Conservation (phyloP, 192 early-diverging fungal genomes). For the Hyaloraphidium curvatum region DNA sequence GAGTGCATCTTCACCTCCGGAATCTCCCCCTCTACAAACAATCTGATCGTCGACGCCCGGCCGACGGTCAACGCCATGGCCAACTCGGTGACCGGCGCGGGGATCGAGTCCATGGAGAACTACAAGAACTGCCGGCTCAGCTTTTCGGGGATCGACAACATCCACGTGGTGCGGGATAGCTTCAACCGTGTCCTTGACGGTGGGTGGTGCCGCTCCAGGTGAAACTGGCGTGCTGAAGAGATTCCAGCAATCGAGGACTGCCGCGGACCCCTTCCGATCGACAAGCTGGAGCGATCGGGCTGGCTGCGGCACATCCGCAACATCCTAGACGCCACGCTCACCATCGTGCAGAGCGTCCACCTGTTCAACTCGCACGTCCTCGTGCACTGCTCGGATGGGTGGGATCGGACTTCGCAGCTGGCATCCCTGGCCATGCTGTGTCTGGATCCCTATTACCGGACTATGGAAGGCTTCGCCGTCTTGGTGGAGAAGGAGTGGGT, state of each 20-base stretch:
- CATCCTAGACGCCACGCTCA: constrained; percentile 56
- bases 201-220: too few species aligned
- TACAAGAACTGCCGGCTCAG: constrained; percentile 72
- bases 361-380: constrained; percentile 59
- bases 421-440: constrained; percentile 74
- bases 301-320: constrained; percentile 78
- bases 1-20: constrained; percentile 68
- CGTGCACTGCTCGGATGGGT: constrained; percentile 97
- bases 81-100: constrained; percentile 80
- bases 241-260: constrained; percentile 8
- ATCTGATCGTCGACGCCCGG: constrained; percentile 90
- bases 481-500: constrained; percentile 97
- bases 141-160: constrained; percentile 91
- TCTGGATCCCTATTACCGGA: constrained; percentile 90
- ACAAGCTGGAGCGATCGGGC: constrained; percentile 41
- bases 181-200: constrained; percentile 65
- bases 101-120: constrained; percentile 85
- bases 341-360: constrained; percentile 67
- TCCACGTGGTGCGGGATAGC: constrained; percentile 91
- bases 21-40: constrained; percentile 21
- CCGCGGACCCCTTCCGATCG: constrained; percentile 2
- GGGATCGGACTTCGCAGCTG: constrained; percentile 94
- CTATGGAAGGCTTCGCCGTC: constrained; percentile 72
- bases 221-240: too few species aligned
- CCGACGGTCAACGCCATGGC: constrained; percentile 86